Conservation (phyloP, 345 rosid genomes). For the Eucalyptus cloeziana region DNA sequence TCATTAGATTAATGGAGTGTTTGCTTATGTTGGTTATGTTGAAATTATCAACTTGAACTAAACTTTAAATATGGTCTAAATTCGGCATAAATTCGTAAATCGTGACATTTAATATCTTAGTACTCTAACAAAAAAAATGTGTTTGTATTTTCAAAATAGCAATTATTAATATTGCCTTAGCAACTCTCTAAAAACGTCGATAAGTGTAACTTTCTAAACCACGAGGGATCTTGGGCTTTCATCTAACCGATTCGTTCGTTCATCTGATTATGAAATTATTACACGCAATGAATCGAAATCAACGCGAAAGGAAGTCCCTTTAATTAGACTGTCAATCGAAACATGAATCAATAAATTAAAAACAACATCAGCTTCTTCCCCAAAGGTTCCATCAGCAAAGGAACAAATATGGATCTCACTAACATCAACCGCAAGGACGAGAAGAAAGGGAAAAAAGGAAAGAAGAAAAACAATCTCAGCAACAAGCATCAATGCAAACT, state of each 20-base stretch:
- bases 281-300: neutral
- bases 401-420: neutral
- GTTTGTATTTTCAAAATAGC: neutral
- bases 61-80: neutral
- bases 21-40: neutral
- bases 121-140: no score
- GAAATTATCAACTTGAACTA: neutral
- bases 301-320: neutral
- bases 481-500: constrained; percentile 9
- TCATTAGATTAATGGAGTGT: neutral
- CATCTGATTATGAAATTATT: neutral
- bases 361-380: neutral
- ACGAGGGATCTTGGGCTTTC: neutral
- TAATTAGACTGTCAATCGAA: neutral
- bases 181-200: neutral
- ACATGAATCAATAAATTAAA: neutral
- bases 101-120: neutral
- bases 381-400: neutral
- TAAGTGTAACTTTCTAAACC: neutral
- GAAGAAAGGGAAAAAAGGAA: neutral
- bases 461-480: neutral
- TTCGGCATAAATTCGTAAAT: neutral
- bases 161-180: neutral
- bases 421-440: neutral
- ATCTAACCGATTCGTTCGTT: neutral